Base-by-base conservation (phyloP, 2,329 filamentous ascomycete species). In the Periglandula ipomoeae region DNA sequence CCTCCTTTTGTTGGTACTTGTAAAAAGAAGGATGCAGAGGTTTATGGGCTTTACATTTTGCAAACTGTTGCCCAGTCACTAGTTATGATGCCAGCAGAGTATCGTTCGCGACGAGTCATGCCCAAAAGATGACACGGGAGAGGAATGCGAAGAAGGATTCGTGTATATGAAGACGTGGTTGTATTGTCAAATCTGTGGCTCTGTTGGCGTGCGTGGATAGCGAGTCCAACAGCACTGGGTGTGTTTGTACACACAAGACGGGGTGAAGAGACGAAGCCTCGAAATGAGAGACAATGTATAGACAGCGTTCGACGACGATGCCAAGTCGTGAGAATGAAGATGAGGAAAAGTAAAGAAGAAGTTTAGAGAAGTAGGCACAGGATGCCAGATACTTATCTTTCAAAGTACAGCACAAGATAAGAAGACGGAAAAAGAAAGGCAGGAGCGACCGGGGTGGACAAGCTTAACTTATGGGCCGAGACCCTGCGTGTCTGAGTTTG, bases 51-150 rank as follows among this genome's bases (percentile, higher is more conserved):
- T 46, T 50, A 47, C 48, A 50, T 50, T 50, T 50, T 51, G 49
- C 45, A 51, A 39, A 45, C 46, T 41, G 42, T 51, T 9, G 41
- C 46, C 49, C 45, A 51, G 40, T 45, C 45, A 48, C 49, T 48
- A 40, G 19, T 51, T 8, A 48, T 48, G 15, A 48, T 44, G 42
- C 37, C 49, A 38, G 49, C 45, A 46, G 49, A 47, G 24, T 48
- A 48, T 46, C 40, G 41, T 51, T 48, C 45, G 42, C 49, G 49
- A 45, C 49, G 46, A 51, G 49, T 48, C 49, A 51, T 51, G 49
- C 49, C 49, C 49, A 32, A 46, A 9, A 45, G 19, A 40, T 22
- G 38, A 43, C 23, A 42, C 35, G 34, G 24, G 17, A 17, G 41
- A 41, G 30, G 30, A 23, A 26, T n/a, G 44, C 30, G 20, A n/a